Evolutionary conservation across 106 monocot species (phyloP), one percentile per base, ranked within the genome.

Genomic region (Hemerocallis citrina): DNA sequence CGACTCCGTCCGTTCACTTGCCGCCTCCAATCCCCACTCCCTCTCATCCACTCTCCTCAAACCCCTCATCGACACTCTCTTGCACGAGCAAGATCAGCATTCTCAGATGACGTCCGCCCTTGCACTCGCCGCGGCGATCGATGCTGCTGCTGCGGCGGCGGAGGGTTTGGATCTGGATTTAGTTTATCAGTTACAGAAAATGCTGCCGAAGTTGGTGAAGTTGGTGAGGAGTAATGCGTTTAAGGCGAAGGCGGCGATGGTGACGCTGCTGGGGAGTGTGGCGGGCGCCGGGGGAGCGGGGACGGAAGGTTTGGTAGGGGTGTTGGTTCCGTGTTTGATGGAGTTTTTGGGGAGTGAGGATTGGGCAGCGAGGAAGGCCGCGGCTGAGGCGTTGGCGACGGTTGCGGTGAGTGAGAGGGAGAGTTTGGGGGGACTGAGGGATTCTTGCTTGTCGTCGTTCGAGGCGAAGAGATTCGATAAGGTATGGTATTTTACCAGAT

Each of bases 351-450:
- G 62, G 14, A 73, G 77, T 40, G 95, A 96, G 40, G 86, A 96
- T 22, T 96, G 95, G 95, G 74, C 83, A 0, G 71, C 90, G 1
- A 66, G 95, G 57, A 96, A 96, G 68, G 90, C 95, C 0, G 80
- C 90, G 6, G 80, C 84, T 7, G 95, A 96, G 43, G 71, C 90
- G 0, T 69, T 96, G 16, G 63, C 84, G 6, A 43, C 59, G 6
- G 47, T 96, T 35, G 95, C 81, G 33, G 33, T 66, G 14, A 30
- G 46, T 0, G 78, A 87, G 21, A 74, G 56, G 49, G 86, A 87
- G 67, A 67, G 77, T 23, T 73, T 96, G 59, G 68, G 68, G 0
- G 71, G 59, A 1, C 74, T 87, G 57, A 96, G 72, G 61, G 47
- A 72, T 0, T 68, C 89, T 20, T 96, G 84, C 62, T 41, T 96